Conservation (phyloP, 1,284 basidiomycete species). For the Pseudozyma tsukubaensis region DNA sequence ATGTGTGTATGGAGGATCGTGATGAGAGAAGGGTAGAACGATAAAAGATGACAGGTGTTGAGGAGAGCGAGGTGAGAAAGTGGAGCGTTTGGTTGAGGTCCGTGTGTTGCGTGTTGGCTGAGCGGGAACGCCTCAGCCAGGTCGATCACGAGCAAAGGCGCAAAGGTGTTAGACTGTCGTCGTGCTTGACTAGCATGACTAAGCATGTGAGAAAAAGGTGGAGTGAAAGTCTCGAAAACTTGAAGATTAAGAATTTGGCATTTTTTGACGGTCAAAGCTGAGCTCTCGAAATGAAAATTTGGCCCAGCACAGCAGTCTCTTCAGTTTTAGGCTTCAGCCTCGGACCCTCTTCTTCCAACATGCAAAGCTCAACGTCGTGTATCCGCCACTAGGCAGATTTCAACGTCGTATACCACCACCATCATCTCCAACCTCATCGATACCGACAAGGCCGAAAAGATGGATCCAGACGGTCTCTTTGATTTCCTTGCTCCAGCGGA, state of each 20-base stretch:
- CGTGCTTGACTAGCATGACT: constrained; percentile 4
- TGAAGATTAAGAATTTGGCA: background rate
- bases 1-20: background rate
- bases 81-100: constrained; percentile 11
- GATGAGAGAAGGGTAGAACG: constrained; percentile 1
- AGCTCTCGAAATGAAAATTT: constrained; percentile 1
- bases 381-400: background rate
- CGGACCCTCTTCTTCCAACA: constrained; percentile 6
- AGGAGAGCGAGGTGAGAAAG: constrained; percentile 1
- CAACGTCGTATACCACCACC: background rate
- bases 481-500: constrained; percentile 48
- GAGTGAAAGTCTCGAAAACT: constrained; percentile 23
- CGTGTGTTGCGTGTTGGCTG: constrained; percentile 22
- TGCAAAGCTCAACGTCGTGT: background rate
- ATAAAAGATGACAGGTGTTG: background rate
- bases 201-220: constrained; percentile 5
- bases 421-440: background rate
- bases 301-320: constrained; percentile 16
- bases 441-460: background rate
- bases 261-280: constrained; percentile 11
- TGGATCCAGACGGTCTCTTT: constrained; percentile 57
- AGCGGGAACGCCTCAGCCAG: too few relatives aligned
- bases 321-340: background rate
- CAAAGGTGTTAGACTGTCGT: constrained; percentile 4
- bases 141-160: constrained; percentile 25